Base-by-base conservation (phyloP, 805 yeast species). In the Candida maesae region DNA sequence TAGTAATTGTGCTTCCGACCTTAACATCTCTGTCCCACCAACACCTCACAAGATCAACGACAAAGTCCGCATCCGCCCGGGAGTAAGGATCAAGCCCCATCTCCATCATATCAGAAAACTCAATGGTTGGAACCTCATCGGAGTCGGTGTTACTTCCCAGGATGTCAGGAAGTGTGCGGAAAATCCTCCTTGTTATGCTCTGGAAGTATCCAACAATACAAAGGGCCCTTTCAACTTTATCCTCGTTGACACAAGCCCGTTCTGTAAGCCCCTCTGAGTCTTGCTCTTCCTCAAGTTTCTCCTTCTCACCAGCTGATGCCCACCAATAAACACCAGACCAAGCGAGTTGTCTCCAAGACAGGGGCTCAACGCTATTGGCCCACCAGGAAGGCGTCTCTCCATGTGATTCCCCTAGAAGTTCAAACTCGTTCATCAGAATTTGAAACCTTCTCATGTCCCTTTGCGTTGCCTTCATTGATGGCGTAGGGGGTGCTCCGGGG, bases 291-390 rank as follows among this genome's bases (percentile, higher is more conserved):
- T 65, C 63, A 16, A 63, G 55, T 18, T 58, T 60, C 13, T 67
- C 65, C 30, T 71, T 68, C 44, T 80, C 84, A 8, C 93, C 95
- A 1, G 93, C 91, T 23, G 84, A 74, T 3, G 95, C 95, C 88
- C 91, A 85, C 93, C 93, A 85, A 16, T 84, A 65, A 44, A 84
- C 73, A 1, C 89, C 89, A 39, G 74, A 68, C 84, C 85, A 80
- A 1, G 80, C 65, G 30, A 74, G 65, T 50, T 78, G 81, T 39
- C 68, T 66, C 74, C 84, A 71, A 2, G 83, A 70, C 17, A 70
- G 58, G 2, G 78, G 67, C 36, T 73, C 78, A 1, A 75, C 66
- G 11, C 69, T 68, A 2, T 57, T 50, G 10, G 55, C 39, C 77
- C 78, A 72, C 76, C 75, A 69, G 3, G 47, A 42, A 10, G 42